phyloP scores from a whole-genome alignment of 23 red algal genomes.

The Agarophyton chilense region DNA sequence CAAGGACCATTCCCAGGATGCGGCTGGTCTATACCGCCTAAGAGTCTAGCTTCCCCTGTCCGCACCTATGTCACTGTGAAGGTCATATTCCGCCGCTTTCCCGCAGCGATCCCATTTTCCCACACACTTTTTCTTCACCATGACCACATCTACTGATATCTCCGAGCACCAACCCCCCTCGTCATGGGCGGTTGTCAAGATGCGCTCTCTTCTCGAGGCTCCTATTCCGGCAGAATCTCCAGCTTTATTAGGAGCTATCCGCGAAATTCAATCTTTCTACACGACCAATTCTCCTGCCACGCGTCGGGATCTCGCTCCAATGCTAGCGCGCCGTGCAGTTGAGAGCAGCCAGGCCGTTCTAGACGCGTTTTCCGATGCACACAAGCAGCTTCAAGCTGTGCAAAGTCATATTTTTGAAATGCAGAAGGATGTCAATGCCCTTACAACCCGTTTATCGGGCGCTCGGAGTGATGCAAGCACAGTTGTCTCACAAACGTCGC shows the following conservation, averaged over 20 bases:
- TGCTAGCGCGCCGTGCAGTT: conserved; percentile 35
- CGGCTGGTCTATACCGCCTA: no score
- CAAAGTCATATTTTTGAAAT: conserved; percentile 57
- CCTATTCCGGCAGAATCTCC: conserved; percentile 58
- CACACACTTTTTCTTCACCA: background rate
- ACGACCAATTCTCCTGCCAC: conserved; percentile 31
- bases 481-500: conserved; percentile 65
- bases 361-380: conserved; percentile 46
- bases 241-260: conserved; percentile 33
- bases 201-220: conserved; percentile 57
- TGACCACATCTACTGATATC: background rate
- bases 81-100: background rate
- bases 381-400: conserved; percentile 37
- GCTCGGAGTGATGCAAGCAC: conserved; percentile 63
- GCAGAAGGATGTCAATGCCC: conserved; percentile 53
- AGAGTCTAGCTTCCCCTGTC: background rate
- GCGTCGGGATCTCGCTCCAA: conserved; percentile 37
- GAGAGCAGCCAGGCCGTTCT: conserved; percentile 49
- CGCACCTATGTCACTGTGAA: background rate
- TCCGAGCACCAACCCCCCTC: conserved; percentile 12
- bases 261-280: conserved; percentile 43
- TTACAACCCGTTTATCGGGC: conserved; percentile 57
- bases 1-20: no score
- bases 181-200: conserved; percentile 62
- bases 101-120: background rate